Evolutionary conservation across 1,139 yeast species (phyloP).

Genomic region (Taiozyma sp.): DNA sequence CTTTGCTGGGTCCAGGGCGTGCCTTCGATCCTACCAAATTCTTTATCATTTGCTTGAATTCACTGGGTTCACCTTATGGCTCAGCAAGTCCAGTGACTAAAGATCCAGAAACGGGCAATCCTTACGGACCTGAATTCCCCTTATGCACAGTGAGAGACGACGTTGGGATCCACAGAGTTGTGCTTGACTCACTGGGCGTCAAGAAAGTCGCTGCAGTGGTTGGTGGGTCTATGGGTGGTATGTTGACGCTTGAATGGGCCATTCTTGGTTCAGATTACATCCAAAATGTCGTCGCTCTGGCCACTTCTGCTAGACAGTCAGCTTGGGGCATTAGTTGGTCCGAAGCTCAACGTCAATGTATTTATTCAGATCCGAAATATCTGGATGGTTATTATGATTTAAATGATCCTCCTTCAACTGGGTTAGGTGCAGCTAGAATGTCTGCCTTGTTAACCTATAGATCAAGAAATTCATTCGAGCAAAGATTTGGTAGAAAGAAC

Average conservation of each 20-base stretch:
- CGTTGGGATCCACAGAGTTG: conserved; percentile 68
- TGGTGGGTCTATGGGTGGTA: conserved; percentile 99
- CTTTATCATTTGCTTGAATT: conserved; percentile 80
- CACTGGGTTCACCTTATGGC: conserved; percentile 95
- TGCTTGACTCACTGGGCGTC: conserved; percentile 69
- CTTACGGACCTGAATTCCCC: conserved; percentile 94
- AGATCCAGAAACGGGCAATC: conserved; percentile 64
- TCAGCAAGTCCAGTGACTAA: conserved; percentile 85
- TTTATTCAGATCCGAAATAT: conserved; percentile 91
- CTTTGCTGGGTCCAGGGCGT: conserved; percentile 74
- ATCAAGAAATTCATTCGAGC: conserved; percentile 86
- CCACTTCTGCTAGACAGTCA: conserved; percentile 90
- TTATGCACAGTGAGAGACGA: conserved; percentile 90
- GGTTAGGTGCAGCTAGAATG: conserved; percentile 96
- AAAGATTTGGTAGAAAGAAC: conserved; percentile 77
- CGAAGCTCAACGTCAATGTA: conserved; percentile 94
- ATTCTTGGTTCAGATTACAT: conserved; percentile 71
- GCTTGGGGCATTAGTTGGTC: conserved; percentile 99
- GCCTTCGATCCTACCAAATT: conserved; percentile 90
- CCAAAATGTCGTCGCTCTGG: conserved; percentile 70
- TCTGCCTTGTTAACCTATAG: conserved; percentile 90
- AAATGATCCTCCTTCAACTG: conserved; percentile 76
- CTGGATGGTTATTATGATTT: conserved; percentile 77
- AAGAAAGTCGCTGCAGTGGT: conserved; percentile 74
- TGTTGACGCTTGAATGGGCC: conserved; percentile 87